Conservation (phyloP, 1,284 basidiomycete species). For the Trametes sp. region DNA sequence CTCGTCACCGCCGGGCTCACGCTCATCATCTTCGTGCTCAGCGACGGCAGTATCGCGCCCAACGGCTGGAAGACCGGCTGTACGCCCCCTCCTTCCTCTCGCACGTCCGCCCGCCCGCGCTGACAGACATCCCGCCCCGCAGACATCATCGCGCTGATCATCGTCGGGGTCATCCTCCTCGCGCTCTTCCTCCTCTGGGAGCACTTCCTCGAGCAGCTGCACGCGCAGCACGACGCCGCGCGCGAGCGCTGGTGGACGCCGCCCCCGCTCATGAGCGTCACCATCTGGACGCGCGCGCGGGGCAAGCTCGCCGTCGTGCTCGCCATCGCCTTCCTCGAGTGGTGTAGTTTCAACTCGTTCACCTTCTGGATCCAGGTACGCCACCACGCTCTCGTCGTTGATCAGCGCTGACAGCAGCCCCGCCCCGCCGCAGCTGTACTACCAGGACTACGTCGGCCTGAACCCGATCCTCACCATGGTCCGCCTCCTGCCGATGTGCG, state of each 20-base stretch:
- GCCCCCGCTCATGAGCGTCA: conserved; percentile 76
- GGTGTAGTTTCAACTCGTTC: conserved; percentile 69
- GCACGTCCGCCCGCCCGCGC: not conserved
- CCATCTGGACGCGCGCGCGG: conserved; percentile 73
- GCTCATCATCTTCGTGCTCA: conserved; percentile 82
- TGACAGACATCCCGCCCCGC: not conserved
- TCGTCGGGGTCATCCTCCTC: conserved; percentile 68
- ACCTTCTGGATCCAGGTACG: conserved; percentile 62
- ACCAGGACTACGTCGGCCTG: conserved; percentile 66
- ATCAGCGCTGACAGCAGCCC: conserved; percentile 18
- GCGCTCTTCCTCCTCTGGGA: conserved; percentile 76
- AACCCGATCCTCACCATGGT: conserved; percentile 76
- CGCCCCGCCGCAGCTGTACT: conserved; percentile 58
- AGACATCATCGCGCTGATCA: conserved; percentile 70
- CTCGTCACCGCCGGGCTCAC: conserved; percentile 80
- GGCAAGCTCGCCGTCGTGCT: conserved; percentile 73
- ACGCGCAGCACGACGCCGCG: conserved; percentile 26
- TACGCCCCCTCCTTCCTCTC: conserved; percentile 47
- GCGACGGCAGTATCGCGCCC: conserved; percentile 74
- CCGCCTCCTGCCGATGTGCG: conserved; percentile 79
- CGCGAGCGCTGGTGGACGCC: conserved; percentile 47
- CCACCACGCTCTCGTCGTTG: not conserved
- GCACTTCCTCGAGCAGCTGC: conserved; percentile 57
- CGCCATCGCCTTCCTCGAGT: conserved; percentile 72
- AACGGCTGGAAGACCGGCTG: conserved; percentile 80